Percentiles rank a stretch among this genome's conserved stretches.
phyloP scores from a whole-genome alignment of 2,329 filamentous ascomycete species.

The Ceratocystiopsis brevicomis region DNA sequence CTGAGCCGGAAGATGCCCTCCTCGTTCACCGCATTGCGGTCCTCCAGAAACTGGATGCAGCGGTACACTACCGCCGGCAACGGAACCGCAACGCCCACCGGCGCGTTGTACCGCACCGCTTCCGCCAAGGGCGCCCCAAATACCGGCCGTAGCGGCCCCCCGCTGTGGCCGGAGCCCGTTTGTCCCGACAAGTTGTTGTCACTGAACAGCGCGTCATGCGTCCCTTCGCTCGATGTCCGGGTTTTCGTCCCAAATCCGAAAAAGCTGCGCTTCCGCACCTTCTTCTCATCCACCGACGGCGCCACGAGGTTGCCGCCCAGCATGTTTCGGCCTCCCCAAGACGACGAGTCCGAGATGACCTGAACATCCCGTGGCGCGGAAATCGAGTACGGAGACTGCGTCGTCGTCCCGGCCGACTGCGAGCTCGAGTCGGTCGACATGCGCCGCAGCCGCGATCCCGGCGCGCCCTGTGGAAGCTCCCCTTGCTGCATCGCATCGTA shows the following conservation, averaged over 20 bases:
- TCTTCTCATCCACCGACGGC: conserved; percentile 51
- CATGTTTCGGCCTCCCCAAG: conserved; percentile 41
- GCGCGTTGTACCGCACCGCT: conserved; percentile 65
- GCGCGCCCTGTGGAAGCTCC: conserved; percentile 17
- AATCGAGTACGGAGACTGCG: conserved; percentile 36
- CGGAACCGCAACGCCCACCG: conserved; percentile 51
- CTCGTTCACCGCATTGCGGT: conserved; percentile 62
- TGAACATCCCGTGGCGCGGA: conserved; percentile 72
- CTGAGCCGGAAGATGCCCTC: conserved; percentile 95
- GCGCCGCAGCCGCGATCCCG: conserved; percentile 1
- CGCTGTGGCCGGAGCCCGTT: conserved; percentile 17
- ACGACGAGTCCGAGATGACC: conserved; percentile 62
- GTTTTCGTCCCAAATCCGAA: conserved; percentile 48
- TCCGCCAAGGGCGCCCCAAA: conserved; percentile 77
- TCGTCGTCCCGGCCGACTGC: conserved; percentile 18
- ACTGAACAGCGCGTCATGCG: conserved; percentile 33
- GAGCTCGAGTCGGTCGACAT: conserved; percentile 14
- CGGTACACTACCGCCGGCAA: conserved; percentile 88
- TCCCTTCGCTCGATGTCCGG: conserved; percentile 35
- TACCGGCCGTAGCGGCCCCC: conserved; percentile 43
- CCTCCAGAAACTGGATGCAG: conserved; percentile 80
- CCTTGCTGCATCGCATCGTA: conserved; percentile 38
- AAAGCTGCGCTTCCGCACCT: conserved; percentile 61
- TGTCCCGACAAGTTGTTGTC: conserved; percentile 23
- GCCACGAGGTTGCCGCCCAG: conserved; percentile 24